phyloP scores from a whole-genome alignment of 192 early-diverging fungal species.

The Gryganskiella cystojenkinii region DNA sequence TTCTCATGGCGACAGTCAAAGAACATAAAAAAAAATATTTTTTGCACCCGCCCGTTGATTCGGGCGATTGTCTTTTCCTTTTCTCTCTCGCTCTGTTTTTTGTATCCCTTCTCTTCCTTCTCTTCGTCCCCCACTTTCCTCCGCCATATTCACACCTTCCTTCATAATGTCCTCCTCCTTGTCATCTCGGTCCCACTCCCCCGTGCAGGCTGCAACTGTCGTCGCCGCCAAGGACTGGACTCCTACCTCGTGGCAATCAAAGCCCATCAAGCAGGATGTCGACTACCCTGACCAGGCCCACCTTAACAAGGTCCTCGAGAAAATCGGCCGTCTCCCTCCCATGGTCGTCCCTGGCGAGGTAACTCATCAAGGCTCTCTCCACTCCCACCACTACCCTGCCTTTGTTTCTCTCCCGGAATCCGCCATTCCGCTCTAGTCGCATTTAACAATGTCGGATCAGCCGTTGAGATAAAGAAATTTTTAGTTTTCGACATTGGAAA shows the following conservation, averaged over 20 bases:
- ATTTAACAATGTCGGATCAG: too few species aligned
- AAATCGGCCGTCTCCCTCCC: conserved; percentile 86
- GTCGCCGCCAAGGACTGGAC: conserved; percentile 64
- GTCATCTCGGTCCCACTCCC: conserved; percentile 4
- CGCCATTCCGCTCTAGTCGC: too few species aligned
- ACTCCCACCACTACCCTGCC: not conserved
- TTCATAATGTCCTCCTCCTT: not conserved
- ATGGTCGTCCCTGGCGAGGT: conserved; percentile 91
- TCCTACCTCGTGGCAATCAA: conserved; percentile 76
- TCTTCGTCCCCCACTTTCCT: not conserved
- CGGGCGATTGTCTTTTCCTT: not conserved
- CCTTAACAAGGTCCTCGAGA: conserved; percentile 75
- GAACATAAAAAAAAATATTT: not conserved
- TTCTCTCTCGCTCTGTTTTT: not conserved
- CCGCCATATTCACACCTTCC: conserved; percentile 1
- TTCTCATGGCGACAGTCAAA: too few species aligned
- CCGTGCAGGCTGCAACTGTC: conserved; percentile 16
- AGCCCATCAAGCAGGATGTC: conserved; percentile 90
- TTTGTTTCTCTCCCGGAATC: not conserved
- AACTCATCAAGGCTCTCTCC: not conserved
- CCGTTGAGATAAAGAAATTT: not conserved
- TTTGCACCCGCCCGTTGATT: not conserved
- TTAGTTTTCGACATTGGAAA: not conserved
- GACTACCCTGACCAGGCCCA: conserved; percentile 82
- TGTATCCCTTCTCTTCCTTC: not conserved